Conservation (phyloP, 768 basidiomycete species). For the Podaxis sp. region DNA sequence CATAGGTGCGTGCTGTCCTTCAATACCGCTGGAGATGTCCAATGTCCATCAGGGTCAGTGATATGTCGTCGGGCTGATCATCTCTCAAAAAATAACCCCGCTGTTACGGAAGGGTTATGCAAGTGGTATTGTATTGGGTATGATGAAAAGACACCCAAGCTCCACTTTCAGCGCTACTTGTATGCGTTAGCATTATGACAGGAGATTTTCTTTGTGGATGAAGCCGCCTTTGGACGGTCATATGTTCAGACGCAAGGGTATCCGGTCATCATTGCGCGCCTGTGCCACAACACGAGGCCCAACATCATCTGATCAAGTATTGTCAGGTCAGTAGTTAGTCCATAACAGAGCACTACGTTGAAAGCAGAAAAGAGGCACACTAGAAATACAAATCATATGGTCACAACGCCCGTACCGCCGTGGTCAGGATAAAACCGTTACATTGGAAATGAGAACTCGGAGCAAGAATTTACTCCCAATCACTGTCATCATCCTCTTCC, state of each 20-base stretch:
- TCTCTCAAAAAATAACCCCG: too few relatives aligned
- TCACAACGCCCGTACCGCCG: background rate
- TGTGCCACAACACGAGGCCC: background rate
- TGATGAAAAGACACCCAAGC: too few relatives aligned
- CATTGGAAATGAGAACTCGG: background rate
- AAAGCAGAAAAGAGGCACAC: background rate
- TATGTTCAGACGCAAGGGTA: background rate
- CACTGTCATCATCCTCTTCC: conserved; percentile 37
- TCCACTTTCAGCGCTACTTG: too few relatives aligned
- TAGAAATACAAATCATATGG: background rate
- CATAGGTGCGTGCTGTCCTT: too few relatives aligned
- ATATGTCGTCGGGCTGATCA: too few relatives aligned
- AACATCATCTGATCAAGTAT: background rate
- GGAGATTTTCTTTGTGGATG: background rate
- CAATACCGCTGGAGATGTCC: too few relatives aligned
- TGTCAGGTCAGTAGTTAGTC: background rate
- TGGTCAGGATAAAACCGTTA: background rate
- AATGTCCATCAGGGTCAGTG: too few relatives aligned
- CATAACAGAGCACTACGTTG: too few relatives aligned
- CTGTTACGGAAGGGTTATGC: too few relatives aligned
- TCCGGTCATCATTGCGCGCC: background rate
- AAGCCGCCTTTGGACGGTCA: background rate
- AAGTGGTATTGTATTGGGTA: too few relatives aligned
- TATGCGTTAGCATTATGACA: too few relatives aligned
- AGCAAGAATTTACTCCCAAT: conserved; percentile 54